These are phyloP conservation scores for Epichloe coenophiala DNA, from an alignment of 2,329 filamentous ascomycete species.

Conservation along the genomic window DNA sequence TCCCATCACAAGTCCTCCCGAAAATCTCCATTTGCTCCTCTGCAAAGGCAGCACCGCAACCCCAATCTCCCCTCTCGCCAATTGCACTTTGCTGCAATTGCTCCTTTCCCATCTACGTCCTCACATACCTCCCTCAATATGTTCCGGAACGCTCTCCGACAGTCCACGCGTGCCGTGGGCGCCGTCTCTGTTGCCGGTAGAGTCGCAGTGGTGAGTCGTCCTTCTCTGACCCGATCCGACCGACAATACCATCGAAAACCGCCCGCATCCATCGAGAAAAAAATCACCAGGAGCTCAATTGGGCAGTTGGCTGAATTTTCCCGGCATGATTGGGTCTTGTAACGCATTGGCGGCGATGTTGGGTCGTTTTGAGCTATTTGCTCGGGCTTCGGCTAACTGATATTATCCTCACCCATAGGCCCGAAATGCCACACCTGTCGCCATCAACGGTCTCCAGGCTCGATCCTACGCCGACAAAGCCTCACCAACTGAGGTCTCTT, in stretches of 20 bases:
- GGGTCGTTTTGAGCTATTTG: slow-evolving; percentile 23
- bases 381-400: slow-evolving; percentile 38
- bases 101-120: slow-evolving; percentile 37
- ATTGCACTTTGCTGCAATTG: slow-evolving; percentile 52
- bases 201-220: slow-evolving; percentile 81
- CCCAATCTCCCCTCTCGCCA: slow-evolving; percentile 48
- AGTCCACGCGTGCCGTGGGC: slow-evolving; percentile 89
- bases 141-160: slow-evolving; percentile 97
- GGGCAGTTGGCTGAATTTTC: slow-evolving; percentile 10
- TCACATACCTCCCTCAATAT: slow-evolving; percentile 49
- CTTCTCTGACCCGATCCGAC: slow-evolving; percentile 25
- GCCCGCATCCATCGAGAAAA: slow-evolving; percentile 19
- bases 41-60: slow-evolving; percentile 34
- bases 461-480: slow-evolving; percentile 92
- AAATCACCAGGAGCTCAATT: slow-evolving; percentile 22
- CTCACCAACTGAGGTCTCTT: slow-evolving; percentile 93
- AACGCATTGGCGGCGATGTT: slow-evolving; percentile 5
- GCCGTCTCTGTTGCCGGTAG: slow-evolving; percentile 85
- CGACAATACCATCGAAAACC: slow-evolving; percentile 32
- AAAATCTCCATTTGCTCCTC: slow-evolving; percentile 33
- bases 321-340: neutral
- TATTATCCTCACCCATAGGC: slow-evolving; percentile 47
- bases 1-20: slow-evolving; percentile 25
- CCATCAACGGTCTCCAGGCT: slow-evolving; percentile 48
- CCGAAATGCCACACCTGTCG: slow-evolving; percentile 73